Evolutionary conservation across 148 eudicot species (phyloP).

Genomic region (Amaranthus palmeri): DNA sequence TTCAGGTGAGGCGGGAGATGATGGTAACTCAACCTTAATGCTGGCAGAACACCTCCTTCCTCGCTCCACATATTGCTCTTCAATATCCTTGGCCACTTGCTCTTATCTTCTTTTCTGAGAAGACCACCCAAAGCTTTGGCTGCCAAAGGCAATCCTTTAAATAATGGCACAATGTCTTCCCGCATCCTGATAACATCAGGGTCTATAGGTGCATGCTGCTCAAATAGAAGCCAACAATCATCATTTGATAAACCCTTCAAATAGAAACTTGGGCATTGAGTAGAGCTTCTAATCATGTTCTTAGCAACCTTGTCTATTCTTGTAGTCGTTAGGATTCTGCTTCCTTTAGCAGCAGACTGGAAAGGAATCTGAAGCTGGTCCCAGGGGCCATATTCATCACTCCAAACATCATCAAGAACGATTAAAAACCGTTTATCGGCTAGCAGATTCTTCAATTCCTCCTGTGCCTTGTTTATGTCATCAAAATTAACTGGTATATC

Average conservation of each 20-base stretch:
- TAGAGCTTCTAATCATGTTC: neutral
- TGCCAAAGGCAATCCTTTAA: conserved; percentile 13
- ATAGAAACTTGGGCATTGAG: neutral
- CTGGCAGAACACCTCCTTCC: neutral
- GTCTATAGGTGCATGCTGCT: neutral
- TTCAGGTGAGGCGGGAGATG: neutral
- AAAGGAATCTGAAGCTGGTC: neutral
- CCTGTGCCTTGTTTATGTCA: conserved; percentile 3
- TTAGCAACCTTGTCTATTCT: neutral
- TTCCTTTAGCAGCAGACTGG: neutral
- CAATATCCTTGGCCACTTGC: neutral
- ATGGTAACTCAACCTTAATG: conserved; percentile 5
- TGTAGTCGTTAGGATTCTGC: neutral
- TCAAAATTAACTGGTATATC: neutral
- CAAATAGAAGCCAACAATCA: conserved; percentile 12
- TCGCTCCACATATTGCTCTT: conserved; percentile 7
- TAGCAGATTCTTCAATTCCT: neutral
- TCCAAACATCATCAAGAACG: conserved; percentile 22
- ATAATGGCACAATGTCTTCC: neutral
- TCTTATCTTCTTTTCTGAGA: neutral
- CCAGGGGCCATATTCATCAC: neutral
- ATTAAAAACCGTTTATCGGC: neutral
- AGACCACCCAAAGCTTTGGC: conserved; percentile 17
- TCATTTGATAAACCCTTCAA: neutral
- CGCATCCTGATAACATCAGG: neutral